Conservation (phyloP, 2,329 filamentous ascomycete species). For the Botrytis fabae region DNA sequence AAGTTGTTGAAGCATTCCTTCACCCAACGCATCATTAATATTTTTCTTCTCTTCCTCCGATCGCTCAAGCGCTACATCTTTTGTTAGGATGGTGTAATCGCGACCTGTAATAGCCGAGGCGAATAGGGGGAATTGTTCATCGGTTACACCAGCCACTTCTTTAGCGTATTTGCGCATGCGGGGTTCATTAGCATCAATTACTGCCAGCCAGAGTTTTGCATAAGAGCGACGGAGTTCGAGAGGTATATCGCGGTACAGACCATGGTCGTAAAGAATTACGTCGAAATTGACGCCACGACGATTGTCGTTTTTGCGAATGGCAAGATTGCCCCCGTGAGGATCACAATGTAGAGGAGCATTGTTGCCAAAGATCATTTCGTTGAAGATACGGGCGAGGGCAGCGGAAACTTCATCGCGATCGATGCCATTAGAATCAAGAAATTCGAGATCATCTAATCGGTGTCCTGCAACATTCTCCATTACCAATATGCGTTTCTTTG, state of each 20-base stretch:
- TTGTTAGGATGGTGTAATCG: conserved; percentile 75
- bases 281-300: conserved; percentile 77
- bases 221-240: conserved; percentile 77
- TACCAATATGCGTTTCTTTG: conserved; percentile 83
- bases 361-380: conserved; percentile 97
- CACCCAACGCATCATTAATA: conserved; percentile 81
- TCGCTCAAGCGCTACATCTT: conserved; percentile 55
- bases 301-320: conserved; percentile 75
- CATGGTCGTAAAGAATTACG: conserved; percentile 94
- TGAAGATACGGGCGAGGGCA: conserved; percentile 87
- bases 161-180: conserved; percentile 86
- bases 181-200: conserved; percentile 83
- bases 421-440: conserved; percentile 81
- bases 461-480: conserved; percentile 91
- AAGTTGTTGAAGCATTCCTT: conserved; percentile 84
- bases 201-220: conserved; percentile 95
- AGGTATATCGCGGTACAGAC: conserved; percentile 91
- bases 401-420: conserved; percentile 95
- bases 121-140: conserved; percentile 91
- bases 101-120: conserved; percentile 94
- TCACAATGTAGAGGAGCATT: conserved; percentile 92
- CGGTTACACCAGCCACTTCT: conserved; percentile 84
- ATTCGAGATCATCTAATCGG: conserved; percentile 85
- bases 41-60: conserved; percentile 77
- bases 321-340: conserved; percentile 93